Evolutionary conservation across 768 basidiomycete species (phyloP).

Genomic region (Russula earlei): DNA sequence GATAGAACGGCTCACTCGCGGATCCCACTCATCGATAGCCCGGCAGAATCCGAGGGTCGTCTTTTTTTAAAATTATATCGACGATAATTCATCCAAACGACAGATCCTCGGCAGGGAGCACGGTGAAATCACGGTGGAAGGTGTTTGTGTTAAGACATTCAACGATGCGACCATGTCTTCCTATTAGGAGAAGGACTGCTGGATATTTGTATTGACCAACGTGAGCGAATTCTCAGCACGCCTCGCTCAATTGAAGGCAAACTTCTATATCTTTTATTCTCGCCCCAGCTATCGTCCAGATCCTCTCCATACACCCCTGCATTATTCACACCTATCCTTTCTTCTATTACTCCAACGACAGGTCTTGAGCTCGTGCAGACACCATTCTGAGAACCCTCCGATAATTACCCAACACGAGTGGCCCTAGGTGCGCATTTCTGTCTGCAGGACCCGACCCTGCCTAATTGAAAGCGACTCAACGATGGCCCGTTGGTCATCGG

Average conservation of each 20-base stretch:
- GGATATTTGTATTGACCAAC: neutral
- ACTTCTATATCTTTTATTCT: neutral
- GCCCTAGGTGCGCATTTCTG: neutral
- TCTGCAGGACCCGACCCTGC: neutral
- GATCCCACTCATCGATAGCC: no score
- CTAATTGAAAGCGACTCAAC: neutral
- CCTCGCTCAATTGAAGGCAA: neutral
- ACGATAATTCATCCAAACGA: no score
- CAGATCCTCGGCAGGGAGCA: no score
- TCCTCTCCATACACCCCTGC: neutral
- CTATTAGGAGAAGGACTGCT: neutral
- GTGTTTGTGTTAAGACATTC: no score
- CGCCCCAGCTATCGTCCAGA: neutral
- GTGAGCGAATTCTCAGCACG: neutral
- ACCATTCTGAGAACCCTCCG: neutral
- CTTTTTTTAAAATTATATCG: no score
- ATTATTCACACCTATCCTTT: neutral
- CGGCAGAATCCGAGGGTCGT: no score
- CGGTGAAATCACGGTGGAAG: no score
- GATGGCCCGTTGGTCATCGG: neutral
- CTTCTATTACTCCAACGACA: neutral
- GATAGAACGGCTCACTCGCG: no score
- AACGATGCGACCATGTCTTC: no score
- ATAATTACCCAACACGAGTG: neutral
- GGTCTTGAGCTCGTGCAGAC: neutral